These are phyloP conservation scores for Aspergillus floridensis DNA, from an alignment of 2,329 filamentous ascomycete species.

Conservation along the genomic window DNA sequence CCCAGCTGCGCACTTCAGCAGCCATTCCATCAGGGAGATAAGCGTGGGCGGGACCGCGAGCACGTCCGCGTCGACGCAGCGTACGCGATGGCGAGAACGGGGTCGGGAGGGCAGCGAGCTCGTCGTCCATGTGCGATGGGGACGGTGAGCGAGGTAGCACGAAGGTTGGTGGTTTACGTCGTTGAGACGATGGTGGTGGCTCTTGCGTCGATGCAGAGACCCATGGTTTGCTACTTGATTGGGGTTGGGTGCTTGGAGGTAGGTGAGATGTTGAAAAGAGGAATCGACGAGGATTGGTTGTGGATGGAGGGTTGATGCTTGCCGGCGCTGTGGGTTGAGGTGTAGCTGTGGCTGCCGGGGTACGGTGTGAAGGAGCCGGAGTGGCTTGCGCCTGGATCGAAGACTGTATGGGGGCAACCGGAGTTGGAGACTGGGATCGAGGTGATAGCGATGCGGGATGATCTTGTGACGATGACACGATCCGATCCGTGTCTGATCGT, in stretches of 20 bases:
- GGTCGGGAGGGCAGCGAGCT: conserved; percentile 21
- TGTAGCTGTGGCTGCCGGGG: conserved; percentile 9
- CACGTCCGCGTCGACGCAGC: conserved; percentile 30
- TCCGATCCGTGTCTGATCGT: conserved; percentile 15
- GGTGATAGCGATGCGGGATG: neutral
- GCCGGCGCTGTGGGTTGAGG: conserved; percentile 15
- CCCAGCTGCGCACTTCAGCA: conserved; percentile 41
- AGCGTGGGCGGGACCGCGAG: conserved; percentile 17
- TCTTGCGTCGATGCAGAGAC: conserved; percentile 13
- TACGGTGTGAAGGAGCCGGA: neutral
- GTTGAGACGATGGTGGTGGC: conserved; percentile 10
- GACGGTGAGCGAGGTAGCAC: conserved; percentile 39
- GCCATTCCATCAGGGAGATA: conserved; percentile 42
- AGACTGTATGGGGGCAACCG: conserved; percentile 4
- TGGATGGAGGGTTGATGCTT: conserved; percentile 20
- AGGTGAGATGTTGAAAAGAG: conserved; percentile 26
- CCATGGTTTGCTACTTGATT: neutral
- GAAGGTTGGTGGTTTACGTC: conserved; percentile 27
- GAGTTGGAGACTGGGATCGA: neutral
- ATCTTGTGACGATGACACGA: conserved; percentile 22
- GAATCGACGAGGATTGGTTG: conserved; percentile 30
- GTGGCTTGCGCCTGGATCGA: conserved; percentile 6
- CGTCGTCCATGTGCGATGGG: conserved; percentile 21
- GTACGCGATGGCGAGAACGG: conserved; percentile 38
- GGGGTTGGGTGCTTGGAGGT: conserved; percentile 18